Percentiles rank a stretch among this genome's conserved stretches.
Evolutionary conservation across 768 basidiomycete genomes (phyloP).

Genomic region (Coprinopsis sp.): DNA sequence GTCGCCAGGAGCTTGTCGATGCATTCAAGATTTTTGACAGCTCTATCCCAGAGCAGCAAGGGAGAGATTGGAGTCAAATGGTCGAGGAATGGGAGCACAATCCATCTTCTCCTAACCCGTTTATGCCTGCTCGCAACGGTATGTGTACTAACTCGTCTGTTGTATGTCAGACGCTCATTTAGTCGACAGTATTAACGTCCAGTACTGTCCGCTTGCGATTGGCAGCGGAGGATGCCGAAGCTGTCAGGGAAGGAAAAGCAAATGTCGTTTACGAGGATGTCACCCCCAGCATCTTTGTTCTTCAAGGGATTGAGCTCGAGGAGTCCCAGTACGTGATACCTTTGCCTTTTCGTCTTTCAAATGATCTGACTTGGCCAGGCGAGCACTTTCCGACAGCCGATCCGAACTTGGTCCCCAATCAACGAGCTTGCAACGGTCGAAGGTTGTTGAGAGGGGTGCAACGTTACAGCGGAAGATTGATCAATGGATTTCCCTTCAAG

Average conservation of each 20-base stretch:
- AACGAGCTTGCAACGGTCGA: slow-evolving; percentile 24
- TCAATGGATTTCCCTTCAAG: slow-evolving; percentile 23
- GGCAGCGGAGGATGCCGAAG: slow-evolving; percentile 18
- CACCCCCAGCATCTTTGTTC: slow-evolving; percentile 22
- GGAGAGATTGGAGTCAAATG: too few relatives aligned
- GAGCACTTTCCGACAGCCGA: slow-evolving; percentile 3
- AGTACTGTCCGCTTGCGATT: slow-evolving; percentile 17
- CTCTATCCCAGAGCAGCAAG: too few relatives aligned
- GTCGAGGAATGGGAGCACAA: too few relatives aligned
- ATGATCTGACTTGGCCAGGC: background rate
- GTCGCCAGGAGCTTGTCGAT: too few relatives aligned
- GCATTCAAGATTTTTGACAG: too few relatives aligned
- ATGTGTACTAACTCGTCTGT: background rate
- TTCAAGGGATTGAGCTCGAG: slow-evolving; percentile 28
- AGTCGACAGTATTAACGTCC: slow-evolving; percentile 15
- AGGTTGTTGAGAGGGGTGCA: slow-evolving; percentile 22
- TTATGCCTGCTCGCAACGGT: slow-evolving; percentile 5
- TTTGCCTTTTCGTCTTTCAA: background rate
- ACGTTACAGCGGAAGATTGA: slow-evolving; percentile 20
- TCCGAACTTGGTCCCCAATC: slow-evolving; percentile 17
- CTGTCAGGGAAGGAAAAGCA: slow-evolving; percentile 3
- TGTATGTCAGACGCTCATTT: background rate
- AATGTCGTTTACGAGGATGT: slow-evolving; percentile 12
- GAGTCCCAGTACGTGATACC: slow-evolving; percentile 27
- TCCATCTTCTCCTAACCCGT: too few relatives aligned